Evolutionary conservation across 331 rosid species (phyloP).

Genomic region (Erythrophleum ivorense): DNA sequence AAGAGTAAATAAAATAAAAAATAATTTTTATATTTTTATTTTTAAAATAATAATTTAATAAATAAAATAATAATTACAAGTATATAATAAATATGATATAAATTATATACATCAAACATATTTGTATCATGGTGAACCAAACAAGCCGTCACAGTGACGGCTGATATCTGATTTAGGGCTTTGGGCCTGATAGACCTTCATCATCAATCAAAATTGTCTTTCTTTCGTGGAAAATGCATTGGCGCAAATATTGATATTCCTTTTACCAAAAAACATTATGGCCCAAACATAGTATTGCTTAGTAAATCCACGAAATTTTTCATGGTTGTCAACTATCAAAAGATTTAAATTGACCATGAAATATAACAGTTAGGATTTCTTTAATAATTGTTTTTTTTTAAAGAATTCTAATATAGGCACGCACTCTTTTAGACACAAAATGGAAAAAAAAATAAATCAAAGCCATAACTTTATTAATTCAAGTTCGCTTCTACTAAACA

Average conservation of each 20-base stretch:
- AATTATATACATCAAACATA: too few relatives aligned
- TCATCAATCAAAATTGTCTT: not conserved
- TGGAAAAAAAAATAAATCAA: too few relatives aligned
- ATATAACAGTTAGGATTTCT: not conserved
- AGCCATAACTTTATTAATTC: not conserved
- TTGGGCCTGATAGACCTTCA: too few relatives aligned
- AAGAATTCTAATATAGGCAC: not conserved
- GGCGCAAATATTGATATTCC: not conserved
- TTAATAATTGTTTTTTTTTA: too few relatives aligned
- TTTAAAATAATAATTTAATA: too few relatives aligned
- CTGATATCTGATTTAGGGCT: too few relatives aligned
- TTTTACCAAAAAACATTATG: too few relatives aligned
- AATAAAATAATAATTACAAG: too few relatives aligned
- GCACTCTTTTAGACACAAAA: not conserved
- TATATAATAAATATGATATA: too few relatives aligned
- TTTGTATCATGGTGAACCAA: too few relatives aligned
- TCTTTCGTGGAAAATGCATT: not conserved
- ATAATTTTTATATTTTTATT: too few relatives aligned
- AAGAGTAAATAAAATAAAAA: too few relatives aligned
- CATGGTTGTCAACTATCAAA: not conserved
- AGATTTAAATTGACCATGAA: not conserved
- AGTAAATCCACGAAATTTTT: not conserved
- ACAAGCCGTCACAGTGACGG: not conserved
- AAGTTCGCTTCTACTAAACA: not conserved
- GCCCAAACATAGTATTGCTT: not conserved